phyloP scores from a whole-genome alignment of 2,329 filamentous ascomycete species.

The Alternaria atra region DNA sequence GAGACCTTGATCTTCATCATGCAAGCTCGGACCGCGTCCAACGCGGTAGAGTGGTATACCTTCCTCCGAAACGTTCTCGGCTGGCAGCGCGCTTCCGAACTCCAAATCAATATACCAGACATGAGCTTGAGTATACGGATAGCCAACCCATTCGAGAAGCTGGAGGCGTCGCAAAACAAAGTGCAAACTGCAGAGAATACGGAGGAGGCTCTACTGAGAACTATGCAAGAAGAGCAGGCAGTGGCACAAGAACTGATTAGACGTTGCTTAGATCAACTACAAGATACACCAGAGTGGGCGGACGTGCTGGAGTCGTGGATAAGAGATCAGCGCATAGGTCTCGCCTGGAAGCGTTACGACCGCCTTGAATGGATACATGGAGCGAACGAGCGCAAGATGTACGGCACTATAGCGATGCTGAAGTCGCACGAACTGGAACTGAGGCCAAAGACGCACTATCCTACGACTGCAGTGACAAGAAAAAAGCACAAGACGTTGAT shows the following conservation, averaged over 20 bases:
- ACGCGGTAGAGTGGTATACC: constrained; percentile 74
- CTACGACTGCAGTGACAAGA: constrained; percentile 58
- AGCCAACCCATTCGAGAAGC: constrained; percentile 66
- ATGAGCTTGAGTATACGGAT: constrained; percentile 67
- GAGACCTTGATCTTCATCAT: constrained; percentile 69
- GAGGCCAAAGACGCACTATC: constrained; percentile 71
- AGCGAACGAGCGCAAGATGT: constrained; percentile 72
- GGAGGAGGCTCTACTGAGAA: constrained; percentile 56
- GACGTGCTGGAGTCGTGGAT: constrained; percentile 68
- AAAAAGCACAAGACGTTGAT: constrained; percentile 56
- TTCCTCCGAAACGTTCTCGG: constrained; percentile 69
- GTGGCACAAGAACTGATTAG: constrained; percentile 66
- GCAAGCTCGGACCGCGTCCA: constrained; percentile 67
- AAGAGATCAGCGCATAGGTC: constrained; percentile 66
- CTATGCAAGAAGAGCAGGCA: constrained; percentile 62
- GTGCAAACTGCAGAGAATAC: constrained; percentile 56
- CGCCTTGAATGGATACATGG: constrained; percentile 74
- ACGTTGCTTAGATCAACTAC: constrained; percentile 67
- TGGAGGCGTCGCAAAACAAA: constrained; percentile 56
- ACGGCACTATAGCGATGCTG: constrained; percentile 73
- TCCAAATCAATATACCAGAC: constrained; percentile 71
- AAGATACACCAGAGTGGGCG: constrained; percentile 65
- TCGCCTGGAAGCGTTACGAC: constrained; percentile 75
- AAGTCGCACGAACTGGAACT: constrained; percentile 72
- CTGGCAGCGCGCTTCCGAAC: constrained; percentile 63